phyloP scores from a whole-genome alignment of 1,284 basidiomycete species.

The Ustilago hordei region DNA sequence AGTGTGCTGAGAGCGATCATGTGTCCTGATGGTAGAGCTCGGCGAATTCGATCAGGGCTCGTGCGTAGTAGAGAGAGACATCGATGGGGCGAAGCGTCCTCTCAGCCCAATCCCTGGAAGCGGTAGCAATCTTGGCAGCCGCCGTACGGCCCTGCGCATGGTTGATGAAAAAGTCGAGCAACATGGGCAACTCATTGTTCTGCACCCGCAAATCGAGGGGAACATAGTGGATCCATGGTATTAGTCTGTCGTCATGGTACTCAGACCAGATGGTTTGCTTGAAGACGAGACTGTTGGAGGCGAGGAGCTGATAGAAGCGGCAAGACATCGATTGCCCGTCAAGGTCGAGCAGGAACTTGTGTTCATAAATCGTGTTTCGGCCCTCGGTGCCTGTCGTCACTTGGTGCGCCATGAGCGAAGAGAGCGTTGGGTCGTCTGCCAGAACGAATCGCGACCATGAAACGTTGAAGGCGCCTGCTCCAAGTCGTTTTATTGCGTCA shows the following conservation, averaged over 20 bases:
- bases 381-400: constrained; percentile 14
- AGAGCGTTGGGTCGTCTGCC: constrained; percentile 14
- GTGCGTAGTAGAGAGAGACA: constrained; percentile 32
- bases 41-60: constrained; percentile 38
- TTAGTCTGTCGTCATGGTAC: constrained; percentile 39
- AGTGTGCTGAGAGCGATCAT: not conserved
- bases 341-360: constrained; percentile 33
- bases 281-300: constrained; percentile 34
- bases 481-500: constrained; percentile 27
- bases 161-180: constrained; percentile 42
- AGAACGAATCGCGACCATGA: constrained; percentile 15
- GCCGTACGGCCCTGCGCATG: constrained; percentile 21
- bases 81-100: constrained; percentile 32
- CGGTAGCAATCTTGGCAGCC: constrained; percentile 28
- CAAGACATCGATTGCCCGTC: constrained; percentile 49
- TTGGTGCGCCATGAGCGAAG: constrained; percentile 18
- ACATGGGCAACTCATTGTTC: constrained; percentile 34
- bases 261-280: constrained; percentile 51
- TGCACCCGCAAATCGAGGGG: constrained; percentile 33
- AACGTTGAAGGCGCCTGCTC: constrained; percentile 23
- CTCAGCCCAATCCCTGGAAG: constrained; percentile 26
- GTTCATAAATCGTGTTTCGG: constrained; percentile 8
- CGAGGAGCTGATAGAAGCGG: constrained; percentile 42
- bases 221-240: constrained; percentile 46
- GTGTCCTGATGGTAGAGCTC: constrained; percentile 14